Conservation (phyloP, 345 rosid genomes). For the Ceriops decandra region DNA sequence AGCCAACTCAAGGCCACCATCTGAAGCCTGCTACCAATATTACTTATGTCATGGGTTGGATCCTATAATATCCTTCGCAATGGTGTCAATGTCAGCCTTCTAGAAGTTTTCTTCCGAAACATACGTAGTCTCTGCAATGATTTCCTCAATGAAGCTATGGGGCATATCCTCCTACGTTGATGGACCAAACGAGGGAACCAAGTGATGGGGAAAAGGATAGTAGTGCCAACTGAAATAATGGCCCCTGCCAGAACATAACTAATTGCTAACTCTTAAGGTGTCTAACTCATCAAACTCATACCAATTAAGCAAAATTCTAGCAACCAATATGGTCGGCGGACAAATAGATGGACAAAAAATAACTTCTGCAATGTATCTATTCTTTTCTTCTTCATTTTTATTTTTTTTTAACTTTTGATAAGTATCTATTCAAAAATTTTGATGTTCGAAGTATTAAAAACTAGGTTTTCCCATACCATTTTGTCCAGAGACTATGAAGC, state of each 20-base stretch:
- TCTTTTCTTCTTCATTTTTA: no score
- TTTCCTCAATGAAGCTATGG: neutral
- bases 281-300: neutral
- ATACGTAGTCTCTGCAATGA: no score
- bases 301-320: neutral
- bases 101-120: no score
- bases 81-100: neutral
- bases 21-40: neutral
- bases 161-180: neutral
- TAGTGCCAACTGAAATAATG: neutral
- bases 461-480: slow-evolving; percentile 51
- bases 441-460: neutral
- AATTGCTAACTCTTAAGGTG: neutral
- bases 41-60: neutral
- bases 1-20: neutral
- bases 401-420: no score
- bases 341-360: neutral
- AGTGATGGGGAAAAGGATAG: neutral
- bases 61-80: neutral
- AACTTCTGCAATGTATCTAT: no score
- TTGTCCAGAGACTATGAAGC: slow-evolving; percentile 67
- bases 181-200: neutral
- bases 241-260: neutral
- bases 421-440: no score
- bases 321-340: neutral